Evolutionary conservation across 2,329 filamentous ascomycete genomes (phyloP).

Genomic region (Ophiostoma himal-ulmi): DNA sequence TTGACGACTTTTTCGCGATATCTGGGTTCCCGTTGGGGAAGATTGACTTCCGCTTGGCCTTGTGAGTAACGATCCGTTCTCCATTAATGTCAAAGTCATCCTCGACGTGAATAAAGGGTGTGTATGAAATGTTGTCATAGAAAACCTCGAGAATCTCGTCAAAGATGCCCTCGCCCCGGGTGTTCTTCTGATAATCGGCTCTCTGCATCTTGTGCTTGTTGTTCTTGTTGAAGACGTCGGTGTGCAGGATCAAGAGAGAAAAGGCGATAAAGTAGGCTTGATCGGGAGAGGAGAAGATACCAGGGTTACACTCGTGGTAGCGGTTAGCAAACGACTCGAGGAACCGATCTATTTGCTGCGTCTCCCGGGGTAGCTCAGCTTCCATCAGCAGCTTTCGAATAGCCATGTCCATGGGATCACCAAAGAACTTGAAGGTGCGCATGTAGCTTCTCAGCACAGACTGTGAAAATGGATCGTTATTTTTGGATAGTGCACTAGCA

Average conservation of each 20-base stretch:
- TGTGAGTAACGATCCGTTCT: conserved; percentile 65
- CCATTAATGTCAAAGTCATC: conserved; percentile 78
- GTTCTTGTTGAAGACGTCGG: conserved; percentile 99
- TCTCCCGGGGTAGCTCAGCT: conserved; percentile 91
- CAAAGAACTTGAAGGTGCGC: conserved; percentile 90
- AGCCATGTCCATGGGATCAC: conserved; percentile 96
- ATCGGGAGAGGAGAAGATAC: conserved; percentile 83
- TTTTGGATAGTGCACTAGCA: conserved; percentile 78
- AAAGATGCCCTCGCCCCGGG: conserved; percentile 82
- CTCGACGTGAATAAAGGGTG: conserved; percentile 95
- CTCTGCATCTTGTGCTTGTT: conserved; percentile 99
- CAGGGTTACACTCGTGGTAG: conserved; percentile 97
- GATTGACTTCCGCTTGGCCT: conserved; percentile 63
- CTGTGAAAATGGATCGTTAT: conserved; percentile 74
- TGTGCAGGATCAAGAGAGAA: conserved; percentile 91
- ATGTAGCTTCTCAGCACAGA: conserved; percentile 90
- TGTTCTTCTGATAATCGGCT: conserved; percentile 90
- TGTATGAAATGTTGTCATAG: conserved; percentile 98
- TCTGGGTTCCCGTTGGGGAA: conserved; percentile 62
- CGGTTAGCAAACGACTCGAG: conserved; percentile 91
- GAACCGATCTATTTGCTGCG: conserved; percentile 93
- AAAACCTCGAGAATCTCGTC: conserved; percentile 92
- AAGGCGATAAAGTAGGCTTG: conserved; percentile 99
- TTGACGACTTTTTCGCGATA: conserved; percentile 57
- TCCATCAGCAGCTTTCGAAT: conserved; percentile 94